Evolutionary conservation across 2,329 filamentous ascomycete genomes (phyloP).

Genomic region (Cytospora piceae): DNA sequence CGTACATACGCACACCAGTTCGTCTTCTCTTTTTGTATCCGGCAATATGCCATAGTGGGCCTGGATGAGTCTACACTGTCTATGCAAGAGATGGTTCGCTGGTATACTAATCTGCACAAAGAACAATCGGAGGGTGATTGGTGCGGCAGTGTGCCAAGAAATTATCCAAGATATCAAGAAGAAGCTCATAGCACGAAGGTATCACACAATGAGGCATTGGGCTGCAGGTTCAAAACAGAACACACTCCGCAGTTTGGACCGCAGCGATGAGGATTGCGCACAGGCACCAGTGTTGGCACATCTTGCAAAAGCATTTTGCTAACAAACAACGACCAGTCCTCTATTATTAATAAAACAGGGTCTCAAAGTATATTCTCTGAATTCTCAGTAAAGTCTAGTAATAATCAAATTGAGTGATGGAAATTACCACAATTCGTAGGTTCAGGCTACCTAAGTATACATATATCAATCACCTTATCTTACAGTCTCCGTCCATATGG

Average conservation of each 20-base stretch:
- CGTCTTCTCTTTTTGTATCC: not conserved
- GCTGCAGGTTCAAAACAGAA: not conserved
- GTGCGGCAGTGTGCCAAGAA: not conserved
- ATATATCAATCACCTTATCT: too few relatives aligned
- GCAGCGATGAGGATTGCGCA: not conserved
- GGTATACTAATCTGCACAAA: not conserved
- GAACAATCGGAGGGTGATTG: not conserved
- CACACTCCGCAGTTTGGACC: not conserved
- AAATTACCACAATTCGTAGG: too few relatives aligned
- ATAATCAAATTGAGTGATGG: too few relatives aligned
- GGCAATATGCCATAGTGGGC: constrained; percentile 12
- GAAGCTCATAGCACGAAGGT: not conserved
- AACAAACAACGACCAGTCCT: too few relatives aligned
- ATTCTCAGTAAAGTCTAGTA: too few relatives aligned
- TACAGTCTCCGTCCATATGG: too few relatives aligned
- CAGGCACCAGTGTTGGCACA: not conserved
- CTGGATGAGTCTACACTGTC: constrained; percentile 20
- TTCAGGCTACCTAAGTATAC: too few relatives aligned
- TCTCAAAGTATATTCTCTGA: too few relatives aligned
- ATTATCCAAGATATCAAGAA: not conserved
- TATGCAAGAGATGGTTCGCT: not conserved
- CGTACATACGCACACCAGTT: not conserved
- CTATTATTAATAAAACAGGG: too few relatives aligned
- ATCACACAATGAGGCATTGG: not conserved
- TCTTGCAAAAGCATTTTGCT: not conserved